These are phyloP conservation scores for Microcos paniculata DNA, from an alignment of 345 rosid species.

Conservation along the genomic window DNA sequence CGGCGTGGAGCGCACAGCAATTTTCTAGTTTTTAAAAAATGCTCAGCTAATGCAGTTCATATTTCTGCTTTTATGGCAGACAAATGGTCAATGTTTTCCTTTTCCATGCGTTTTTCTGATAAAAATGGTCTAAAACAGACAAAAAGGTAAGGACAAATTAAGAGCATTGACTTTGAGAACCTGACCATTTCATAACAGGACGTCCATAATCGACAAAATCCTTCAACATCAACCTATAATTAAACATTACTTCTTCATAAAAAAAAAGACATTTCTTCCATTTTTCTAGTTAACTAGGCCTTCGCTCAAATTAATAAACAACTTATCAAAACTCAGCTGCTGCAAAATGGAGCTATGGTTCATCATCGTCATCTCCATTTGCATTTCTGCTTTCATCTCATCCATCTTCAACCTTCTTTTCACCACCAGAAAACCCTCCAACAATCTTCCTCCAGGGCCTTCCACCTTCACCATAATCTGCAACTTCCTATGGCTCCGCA, in stretches of 20 bases:
- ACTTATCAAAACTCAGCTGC: not conserved
- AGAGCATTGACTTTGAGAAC: not conserved
- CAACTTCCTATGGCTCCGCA: not conserved
- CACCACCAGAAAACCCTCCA: not conserved
- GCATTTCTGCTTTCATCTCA: not conserved
- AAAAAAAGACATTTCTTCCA: not conserved
- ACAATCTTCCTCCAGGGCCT: conserved; percentile 25
- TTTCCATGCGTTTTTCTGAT: not conserved
- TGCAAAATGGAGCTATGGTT: not conserved
- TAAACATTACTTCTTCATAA: too few species aligned
- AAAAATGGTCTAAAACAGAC: not conserved
- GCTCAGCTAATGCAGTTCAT: not conserved
- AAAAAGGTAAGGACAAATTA: not conserved
- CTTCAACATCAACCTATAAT: not conserved
- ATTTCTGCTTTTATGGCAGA: not conserved
- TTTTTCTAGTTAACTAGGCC: not conserved
- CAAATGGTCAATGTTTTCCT: not conserved
- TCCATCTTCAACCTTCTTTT: not conserved
- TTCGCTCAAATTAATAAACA: not conserved
- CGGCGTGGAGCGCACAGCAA: too few species aligned
- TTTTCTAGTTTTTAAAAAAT: too few species aligned
- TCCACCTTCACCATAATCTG: conserved; percentile 13
- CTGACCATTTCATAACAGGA: not conserved
- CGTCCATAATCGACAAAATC: not conserved
- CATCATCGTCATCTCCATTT: not conserved